Conservation (phyloP, 2,329 filamentous ascomycete genomes). For the Ploettnerulaceae sp. region DNA sequence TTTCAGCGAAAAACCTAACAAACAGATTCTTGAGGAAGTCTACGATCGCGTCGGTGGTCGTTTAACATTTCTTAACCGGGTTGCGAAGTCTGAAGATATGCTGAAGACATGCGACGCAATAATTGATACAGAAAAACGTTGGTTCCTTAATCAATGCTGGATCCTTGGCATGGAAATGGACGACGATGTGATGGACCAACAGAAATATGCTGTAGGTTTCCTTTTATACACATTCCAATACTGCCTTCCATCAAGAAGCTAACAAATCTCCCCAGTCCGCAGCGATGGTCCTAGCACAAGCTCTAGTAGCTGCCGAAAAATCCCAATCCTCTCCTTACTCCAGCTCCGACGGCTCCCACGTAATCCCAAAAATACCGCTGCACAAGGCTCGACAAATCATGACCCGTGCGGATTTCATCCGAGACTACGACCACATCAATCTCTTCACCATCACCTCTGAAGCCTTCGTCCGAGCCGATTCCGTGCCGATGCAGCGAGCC, state of each 20-base stretch:
- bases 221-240: neutral
- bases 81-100: conserved; percentile 85
- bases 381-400: conserved; percentile 86
- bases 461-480: conserved; percentile 85
- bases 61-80: conserved; percentile 79
- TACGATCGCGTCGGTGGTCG: conserved; percentile 86
- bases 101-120: conserved; percentile 69
- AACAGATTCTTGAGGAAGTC: conserved; percentile 62
- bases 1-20: conserved; percentile 55
- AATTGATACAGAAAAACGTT: conserved; percentile 66
- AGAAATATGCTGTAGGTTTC: conserved; percentile 79
- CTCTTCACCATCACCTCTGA: conserved; percentile 89
- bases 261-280: conserved; percentile 53
- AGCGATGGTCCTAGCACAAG: conserved; percentile 88
- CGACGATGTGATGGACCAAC: conserved; percentile 97
- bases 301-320: conserved; percentile 78
- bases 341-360: conserved; percentile 13
- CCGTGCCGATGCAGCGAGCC: conserved; percentile 91
- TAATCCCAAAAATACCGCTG: conserved; percentile 74
- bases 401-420: conserved; percentile 93
- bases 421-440: conserved; percentile 87
- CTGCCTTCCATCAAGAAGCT: too few species aligned
- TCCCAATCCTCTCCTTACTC: conserved; percentile 33
- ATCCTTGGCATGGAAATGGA: conserved; percentile 76
- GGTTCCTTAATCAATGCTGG: conserved; percentile 76